Conservation (phyloP, 2,329 filamentous ascomycete species). For the Elsinoe batatas region DNA sequence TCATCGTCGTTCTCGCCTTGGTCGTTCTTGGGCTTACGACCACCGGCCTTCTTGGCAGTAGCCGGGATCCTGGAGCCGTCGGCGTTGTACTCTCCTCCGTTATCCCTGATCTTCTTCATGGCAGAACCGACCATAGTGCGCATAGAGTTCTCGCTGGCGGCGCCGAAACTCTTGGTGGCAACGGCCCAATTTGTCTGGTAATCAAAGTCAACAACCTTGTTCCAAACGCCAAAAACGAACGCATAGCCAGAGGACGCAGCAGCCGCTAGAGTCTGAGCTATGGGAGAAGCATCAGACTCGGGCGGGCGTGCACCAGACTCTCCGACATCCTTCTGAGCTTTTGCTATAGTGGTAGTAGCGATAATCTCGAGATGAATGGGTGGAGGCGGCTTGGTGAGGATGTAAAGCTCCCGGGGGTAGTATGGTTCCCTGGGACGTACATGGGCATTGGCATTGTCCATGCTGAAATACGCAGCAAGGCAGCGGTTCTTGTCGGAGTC, state of each 20-base stretch:
- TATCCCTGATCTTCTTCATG: conserved; percentile 4
- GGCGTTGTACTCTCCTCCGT: background rate
- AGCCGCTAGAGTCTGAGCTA: no score
- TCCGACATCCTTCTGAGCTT: no score
- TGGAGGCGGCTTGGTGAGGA: no score
- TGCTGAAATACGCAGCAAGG: background rate
- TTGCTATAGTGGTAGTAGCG: no score
- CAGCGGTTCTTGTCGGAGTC: conserved; percentile 1
- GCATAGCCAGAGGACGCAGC: no score
- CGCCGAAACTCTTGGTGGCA: background rate
- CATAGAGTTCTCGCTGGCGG: background rate
- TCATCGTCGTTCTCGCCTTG: background rate
- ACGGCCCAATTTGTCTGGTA: background rate
- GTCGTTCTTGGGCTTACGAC: background rate
- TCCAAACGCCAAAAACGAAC: no score
- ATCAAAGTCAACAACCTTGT: background rate
- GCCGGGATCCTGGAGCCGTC: no score
- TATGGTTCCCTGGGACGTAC: background rate
- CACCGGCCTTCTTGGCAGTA: background rate
- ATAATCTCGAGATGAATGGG: no score
- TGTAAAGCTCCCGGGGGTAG: no score
- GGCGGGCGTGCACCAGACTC: no score
- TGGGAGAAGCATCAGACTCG: no score
- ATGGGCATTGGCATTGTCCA: background rate
- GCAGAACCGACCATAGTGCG: background rate